phyloP scores from a whole-genome alignment of 768 basidiomycete genomes.

The Suillus subluteus region DNA sequence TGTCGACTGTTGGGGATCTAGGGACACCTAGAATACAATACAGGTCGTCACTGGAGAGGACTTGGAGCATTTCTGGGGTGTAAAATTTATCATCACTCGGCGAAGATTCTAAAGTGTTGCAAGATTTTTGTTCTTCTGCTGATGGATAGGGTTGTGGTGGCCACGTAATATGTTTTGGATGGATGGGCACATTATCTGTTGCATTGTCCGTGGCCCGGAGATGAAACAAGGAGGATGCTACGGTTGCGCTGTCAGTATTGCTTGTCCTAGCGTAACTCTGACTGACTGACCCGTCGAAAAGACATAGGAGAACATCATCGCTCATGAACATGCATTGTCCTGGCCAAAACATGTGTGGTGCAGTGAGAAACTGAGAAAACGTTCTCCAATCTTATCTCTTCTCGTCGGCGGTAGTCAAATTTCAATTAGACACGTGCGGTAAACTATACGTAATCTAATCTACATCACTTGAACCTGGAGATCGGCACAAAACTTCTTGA shows the following conservation, averaged over 20 bases:
- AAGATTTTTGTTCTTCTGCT: slow-evolving; percentile 17
- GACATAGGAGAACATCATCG: slow-evolving; percentile 37
- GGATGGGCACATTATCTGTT: slow-evolving; percentile 38
- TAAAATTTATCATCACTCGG: slow-evolving; percentile 14
- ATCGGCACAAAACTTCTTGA: slow-evolving; percentile 53
- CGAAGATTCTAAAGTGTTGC: slow-evolving; percentile 7
- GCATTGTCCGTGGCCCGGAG: slow-evolving; percentile 59
- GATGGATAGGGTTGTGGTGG: slow-evolving; percentile 22
- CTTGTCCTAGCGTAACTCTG: neutral
- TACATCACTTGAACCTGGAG: slow-evolving; percentile 43
- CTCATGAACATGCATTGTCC: slow-evolving; percentile 5
- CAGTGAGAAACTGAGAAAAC: slow-evolving; percentile 19
- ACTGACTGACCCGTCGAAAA: slow-evolving; percentile 31
- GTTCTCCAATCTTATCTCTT: slow-evolving; percentile 21
- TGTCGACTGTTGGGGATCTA: slow-evolving; percentile 55
- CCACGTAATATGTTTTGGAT: slow-evolving; percentile 34
- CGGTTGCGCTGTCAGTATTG: neutral
- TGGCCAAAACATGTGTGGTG: slow-evolving; percentile 12
- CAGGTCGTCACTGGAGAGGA: slow-evolving; percentile 66
- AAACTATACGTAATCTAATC: slow-evolving; percentile 4
- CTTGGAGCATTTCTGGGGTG: slow-evolving; percentile 38
- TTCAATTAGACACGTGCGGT: slow-evolving; percentile 2
- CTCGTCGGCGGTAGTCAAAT: slow-evolving; percentile 4
- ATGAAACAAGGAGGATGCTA: slow-evolving; percentile 67
- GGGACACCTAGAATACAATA: slow-evolving; percentile 74